These are phyloP conservation scores for Dimargaris verticillata DNA, from an alignment of 192 early-diverging fungal species.

Conservation along the genomic window DNA sequence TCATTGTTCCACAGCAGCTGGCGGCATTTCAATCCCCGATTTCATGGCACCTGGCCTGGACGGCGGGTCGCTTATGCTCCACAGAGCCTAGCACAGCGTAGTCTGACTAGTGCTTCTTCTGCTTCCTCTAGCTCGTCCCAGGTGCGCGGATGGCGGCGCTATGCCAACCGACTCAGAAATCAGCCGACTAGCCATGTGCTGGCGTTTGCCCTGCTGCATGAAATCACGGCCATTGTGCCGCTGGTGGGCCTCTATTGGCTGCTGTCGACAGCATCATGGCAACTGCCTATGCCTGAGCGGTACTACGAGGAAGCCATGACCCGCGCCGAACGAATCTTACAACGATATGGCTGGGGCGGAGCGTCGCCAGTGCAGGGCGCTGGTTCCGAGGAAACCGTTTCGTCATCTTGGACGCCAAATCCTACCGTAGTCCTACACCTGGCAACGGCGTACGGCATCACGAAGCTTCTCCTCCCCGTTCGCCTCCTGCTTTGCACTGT, in stretches of 20 bases:
- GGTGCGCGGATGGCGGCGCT: slow-evolving; percentile 27
- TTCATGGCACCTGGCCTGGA: too few relatives aligned
- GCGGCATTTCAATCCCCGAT: too few relatives aligned
- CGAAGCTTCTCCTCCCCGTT: slow-evolving; percentile 42
- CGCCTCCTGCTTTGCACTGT: slow-evolving; percentile 19
- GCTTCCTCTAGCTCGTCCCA: too few relatives aligned
- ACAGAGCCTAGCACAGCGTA: too few relatives aligned
- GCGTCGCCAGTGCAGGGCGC: slow-evolving; percentile 19
- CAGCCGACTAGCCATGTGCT: slow-evolving; percentile 51
- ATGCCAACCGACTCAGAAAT: slow-evolving; percentile 37
- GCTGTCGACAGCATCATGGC: slow-evolving; percentile 31
- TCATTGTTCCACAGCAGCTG: too few relatives aligned
- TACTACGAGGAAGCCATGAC: slow-evolving; percentile 37
- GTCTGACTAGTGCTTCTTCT: too few relatives aligned
- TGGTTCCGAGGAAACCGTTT: slow-evolving; percentile 29
- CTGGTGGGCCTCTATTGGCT: slow-evolving; percentile 55
- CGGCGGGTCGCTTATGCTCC: too few relatives aligned
- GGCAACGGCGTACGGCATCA: slow-evolving; percentile 63
- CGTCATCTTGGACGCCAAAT: slow-evolving; percentile 24
- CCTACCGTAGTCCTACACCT: slow-evolving; percentile 39
- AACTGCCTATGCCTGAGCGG: slow-evolving; percentile 49
- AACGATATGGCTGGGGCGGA: slow-evolving; percentile 25
- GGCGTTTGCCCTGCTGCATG: slow-evolving; percentile 71
- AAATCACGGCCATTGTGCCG: slow-evolving; percentile 73
- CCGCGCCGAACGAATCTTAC: slow-evolving; percentile 37